A percentile compares a stretch with the other conserved stretches of the same genome.
Evolutionary conservation across 306 rosid species (phyloP).

Genomic region (Cucumis hystrix): DNA sequence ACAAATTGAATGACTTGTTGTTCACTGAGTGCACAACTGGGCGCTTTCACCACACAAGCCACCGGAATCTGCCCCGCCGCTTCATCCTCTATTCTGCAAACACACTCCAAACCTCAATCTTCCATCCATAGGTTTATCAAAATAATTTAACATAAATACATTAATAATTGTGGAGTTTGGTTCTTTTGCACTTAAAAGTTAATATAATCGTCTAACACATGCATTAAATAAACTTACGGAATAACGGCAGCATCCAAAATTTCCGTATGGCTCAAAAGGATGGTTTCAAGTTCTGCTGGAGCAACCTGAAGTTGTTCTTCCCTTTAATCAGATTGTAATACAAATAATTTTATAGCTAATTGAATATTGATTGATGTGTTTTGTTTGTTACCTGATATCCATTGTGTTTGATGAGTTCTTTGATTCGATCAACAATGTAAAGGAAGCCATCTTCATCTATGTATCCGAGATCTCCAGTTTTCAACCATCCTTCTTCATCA

Average conservation of each 20-base stretch:
- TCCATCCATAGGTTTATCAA: background rate
- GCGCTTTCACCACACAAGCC: slow-evolving; percentile 69
- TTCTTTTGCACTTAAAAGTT: too few relatives aligned
- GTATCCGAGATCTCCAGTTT: slow-evolving; percentile 75
- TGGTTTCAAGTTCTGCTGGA: slow-evolving; percentile 85
- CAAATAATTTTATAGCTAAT: background rate
- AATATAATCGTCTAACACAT: too few relatives aligned
- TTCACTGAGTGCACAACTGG: slow-evolving; percentile 36
- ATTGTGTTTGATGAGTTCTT: slow-evolving; percentile 26
- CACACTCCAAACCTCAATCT: background rate
- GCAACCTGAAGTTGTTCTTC: slow-evolving; percentile 33
- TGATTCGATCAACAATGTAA: slow-evolving; percentile 10
- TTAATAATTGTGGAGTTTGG: too few relatives aligned
- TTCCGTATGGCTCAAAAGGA: slow-evolving; percentile 59
- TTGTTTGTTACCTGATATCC: slow-evolving; percentile 65
- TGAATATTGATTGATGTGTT: background rate
- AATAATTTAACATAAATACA: too few relatives aligned
- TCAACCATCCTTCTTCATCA: slow-evolving; percentile 61
- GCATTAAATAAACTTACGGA: slow-evolving; percentile 40
- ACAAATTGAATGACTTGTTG: slow-evolving; percentile 73
- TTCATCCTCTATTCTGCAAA: slow-evolving; percentile 61
- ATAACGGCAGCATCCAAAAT: slow-evolving; percentile 83
- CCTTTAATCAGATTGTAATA: background rate
- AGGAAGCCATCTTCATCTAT: slow-evolving; percentile 59
- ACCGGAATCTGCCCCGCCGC: slow-evolving; percentile 83